Evolutionary conservation across 2,329 filamentous ascomycete genomes (phyloP).

Genomic region (Emericellopsis atlantica): DNA sequence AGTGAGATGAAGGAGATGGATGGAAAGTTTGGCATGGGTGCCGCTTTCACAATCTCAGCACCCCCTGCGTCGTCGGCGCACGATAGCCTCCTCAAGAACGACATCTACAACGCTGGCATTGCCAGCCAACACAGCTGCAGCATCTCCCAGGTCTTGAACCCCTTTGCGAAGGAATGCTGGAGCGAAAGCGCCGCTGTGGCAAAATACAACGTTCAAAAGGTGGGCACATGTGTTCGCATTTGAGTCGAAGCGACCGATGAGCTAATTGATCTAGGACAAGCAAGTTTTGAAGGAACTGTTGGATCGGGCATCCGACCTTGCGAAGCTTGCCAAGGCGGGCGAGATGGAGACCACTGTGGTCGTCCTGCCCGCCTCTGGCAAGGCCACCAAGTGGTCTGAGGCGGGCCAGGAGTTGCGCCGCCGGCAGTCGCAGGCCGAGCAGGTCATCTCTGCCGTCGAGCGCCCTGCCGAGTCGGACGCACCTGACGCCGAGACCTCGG

Average conservation of each 20-base stretch:
- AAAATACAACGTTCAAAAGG: constrained; percentile 30
- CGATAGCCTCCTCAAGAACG: constrained; percentile 25
- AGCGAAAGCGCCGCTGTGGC: constrained; percentile 25
- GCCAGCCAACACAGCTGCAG: constrained; percentile 22
- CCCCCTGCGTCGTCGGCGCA: constrained; percentile 29
- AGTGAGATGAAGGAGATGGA: constrained; percentile 31
- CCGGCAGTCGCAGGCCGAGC: constrained; percentile 27
- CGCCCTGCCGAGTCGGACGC: constrained; percentile 10
- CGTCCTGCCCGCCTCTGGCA: constrained; percentile 35
- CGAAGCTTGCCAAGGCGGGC: constrained; percentile 29
- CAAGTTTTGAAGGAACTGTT: constrained; percentile 29
- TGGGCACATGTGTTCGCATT: constrained; percentile 8
- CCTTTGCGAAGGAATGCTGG: constrained; percentile 32
- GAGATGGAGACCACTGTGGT: constrained; percentile 45
- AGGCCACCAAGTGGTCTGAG: constrained; percentile 25
- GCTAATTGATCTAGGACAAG: constrained; percentile 21
- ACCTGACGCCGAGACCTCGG: constrained; percentile 10
- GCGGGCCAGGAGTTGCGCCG: constrained; percentile 29
- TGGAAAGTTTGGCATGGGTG: constrained; percentile 17
- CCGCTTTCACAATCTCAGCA: constrained; percentile 36
- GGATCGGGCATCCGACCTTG: constrained; percentile 29
- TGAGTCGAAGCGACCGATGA: not conserved
- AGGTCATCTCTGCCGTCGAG: constrained; percentile 25
- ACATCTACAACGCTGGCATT: constrained; percentile 25
- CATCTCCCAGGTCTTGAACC: constrained; percentile 25